These are phyloP conservation scores for Mucor indicus DNA, from an alignment of 371 early-diverging fungal genomes.

Conservation along the genomic window DNA sequence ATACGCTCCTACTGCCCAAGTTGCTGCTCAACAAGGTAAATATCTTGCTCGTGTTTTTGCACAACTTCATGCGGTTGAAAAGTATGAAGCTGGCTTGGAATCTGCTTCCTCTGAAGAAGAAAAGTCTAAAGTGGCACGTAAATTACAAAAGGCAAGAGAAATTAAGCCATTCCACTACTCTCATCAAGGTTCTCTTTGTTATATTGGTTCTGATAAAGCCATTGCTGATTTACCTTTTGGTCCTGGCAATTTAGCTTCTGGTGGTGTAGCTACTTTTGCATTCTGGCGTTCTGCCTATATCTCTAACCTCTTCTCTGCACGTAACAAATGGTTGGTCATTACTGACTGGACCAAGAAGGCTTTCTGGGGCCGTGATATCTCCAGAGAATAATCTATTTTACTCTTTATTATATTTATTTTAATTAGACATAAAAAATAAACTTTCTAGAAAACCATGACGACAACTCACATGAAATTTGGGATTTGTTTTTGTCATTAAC, in stretches of 20 bases:
- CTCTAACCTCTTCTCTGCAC: conserved; percentile 74
- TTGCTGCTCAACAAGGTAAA: conserved; percentile 87
- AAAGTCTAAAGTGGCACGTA: conserved; percentile 35
- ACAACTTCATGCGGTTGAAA: conserved; percentile 48
- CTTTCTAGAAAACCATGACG: too few species aligned
- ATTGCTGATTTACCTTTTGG: conserved; percentile 86
- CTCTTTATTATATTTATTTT: too few species aligned
- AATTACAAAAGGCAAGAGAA: conserved; percentile 33
- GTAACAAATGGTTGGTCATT: conserved; percentile 78
- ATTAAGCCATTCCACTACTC: conserved; percentile 77
- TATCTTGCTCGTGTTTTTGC: conserved; percentile 78
- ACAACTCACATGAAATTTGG: too few species aligned
- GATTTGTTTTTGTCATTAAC: too few species aligned
- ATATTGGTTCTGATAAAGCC: conserved; percentile 88
- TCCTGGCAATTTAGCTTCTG: conserved; percentile 65
- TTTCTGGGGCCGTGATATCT: conserved; percentile 86
- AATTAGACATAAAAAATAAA: too few species aligned
- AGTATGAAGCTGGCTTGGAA: conserved; percentile 29
- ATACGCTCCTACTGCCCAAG: conserved; percentile 91
- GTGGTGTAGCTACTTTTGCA: conserved; percentile 71
- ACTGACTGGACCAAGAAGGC: conserved; percentile 89
- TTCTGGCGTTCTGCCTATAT: conserved; percentile 78
- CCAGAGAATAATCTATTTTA: conserved; percentile 79
- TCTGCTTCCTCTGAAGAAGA: conserved; percentile 29
- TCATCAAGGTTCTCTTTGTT: conserved; percentile 85